Percentiles rank a stretch among this genome's conserved stretches.
Conservation (phyloP, 495 filamentous ascomycete species). For the Melanomma pulvis-pyrius region DNA sequence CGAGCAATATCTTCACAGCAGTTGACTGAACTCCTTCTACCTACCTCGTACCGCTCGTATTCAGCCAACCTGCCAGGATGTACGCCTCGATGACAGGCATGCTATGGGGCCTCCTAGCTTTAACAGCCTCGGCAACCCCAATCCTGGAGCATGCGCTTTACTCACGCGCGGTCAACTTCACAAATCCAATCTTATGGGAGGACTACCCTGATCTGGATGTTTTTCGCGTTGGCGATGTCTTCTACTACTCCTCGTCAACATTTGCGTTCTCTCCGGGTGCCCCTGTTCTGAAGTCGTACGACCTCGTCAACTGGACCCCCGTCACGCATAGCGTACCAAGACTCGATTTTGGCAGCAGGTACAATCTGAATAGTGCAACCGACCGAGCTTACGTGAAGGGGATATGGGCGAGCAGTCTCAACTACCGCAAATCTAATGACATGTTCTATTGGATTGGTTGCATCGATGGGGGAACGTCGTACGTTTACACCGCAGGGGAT, state of each 20-base stretch:
- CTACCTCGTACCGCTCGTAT: background rate
- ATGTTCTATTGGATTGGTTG: constrained; percentile 63
- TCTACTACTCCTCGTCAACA: constrained; percentile 61
- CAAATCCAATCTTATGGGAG: constrained; percentile 53
- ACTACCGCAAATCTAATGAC: constrained; percentile 52
- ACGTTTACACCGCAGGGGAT: constrained; percentile 52
- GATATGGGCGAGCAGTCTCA: constrained; percentile 59
- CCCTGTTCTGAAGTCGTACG: constrained; percentile 58
- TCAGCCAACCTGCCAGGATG: background rate
- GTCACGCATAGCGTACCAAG: constrained; percentile 58
- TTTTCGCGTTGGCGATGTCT: constrained; percentile 51
- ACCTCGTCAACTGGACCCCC: constrained; percentile 61
- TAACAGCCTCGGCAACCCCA: background rate
- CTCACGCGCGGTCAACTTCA: constrained; percentile 24
- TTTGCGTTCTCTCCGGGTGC: constrained; percentile 64
- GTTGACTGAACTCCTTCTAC: too few relatives aligned
- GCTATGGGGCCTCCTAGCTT: background rate
- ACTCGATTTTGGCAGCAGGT: constrained; percentile 53
- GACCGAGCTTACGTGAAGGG: constrained; percentile 55
- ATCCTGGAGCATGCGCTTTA: background rate
- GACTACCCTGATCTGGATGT: constrained; percentile 53
- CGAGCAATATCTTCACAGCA: too few relatives aligned
- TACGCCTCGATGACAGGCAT: background rate
- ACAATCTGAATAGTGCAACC: constrained; percentile 51
- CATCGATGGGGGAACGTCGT: constrained; percentile 51